Evolutionary conservation across 2,329 filamentous ascomycete species (phyloP).

Genomic region (Tolypocladium ovalisporum): DNA sequence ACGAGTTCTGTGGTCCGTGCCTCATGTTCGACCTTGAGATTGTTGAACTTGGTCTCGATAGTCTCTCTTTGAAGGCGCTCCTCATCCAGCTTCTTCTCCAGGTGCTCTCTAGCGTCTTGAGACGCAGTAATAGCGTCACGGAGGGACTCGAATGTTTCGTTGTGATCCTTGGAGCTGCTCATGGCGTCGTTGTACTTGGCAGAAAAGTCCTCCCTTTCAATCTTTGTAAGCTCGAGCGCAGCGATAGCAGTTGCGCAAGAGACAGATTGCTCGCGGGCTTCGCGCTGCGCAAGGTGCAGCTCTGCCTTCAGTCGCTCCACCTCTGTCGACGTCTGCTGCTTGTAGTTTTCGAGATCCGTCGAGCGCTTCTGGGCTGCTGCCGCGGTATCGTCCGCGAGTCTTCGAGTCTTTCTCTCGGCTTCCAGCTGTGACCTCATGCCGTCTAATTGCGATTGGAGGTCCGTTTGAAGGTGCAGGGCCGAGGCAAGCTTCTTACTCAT

Average conservation of each 20-base stretch:
- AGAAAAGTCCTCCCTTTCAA: conserved; percentile 76
- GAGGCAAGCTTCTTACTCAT: conserved; percentile 75
- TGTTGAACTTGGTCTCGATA: conserved; percentile 65
- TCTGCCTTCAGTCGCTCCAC: conserved; percentile 78
- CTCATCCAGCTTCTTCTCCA: conserved; percentile 75
- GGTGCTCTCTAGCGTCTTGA: conserved; percentile 59
- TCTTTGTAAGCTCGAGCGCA: conserved; percentile 59
- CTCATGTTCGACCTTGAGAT: conserved; percentile 76
- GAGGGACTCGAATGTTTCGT: conserved; percentile 61
- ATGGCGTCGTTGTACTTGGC: conserved; percentile 56
- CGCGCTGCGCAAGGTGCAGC: conserved; percentile 67
- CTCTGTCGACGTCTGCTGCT: conserved; percentile 74
- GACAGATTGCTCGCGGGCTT: conserved; percentile 72
- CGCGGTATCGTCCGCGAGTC: conserved; percentile 80
- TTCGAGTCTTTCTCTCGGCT: conserved; percentile 68
- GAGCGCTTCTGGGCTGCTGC: conserved; percentile 75
- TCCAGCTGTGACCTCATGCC: conserved; percentile 59
- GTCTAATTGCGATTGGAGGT: conserved; percentile 69
- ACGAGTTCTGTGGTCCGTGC: conserved; percentile 69
- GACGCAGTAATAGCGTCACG: conserved; percentile 71
- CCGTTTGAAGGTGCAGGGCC: conserved; percentile 66
- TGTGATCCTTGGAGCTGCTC: conserved; percentile 58
- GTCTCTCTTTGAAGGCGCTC: conserved; percentile 67
- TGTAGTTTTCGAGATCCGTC: conserved; percentile 71
- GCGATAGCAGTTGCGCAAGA: conserved; percentile 66